Base-by-base conservation (phyloP, 2,329 filamentous ascomycete species). In the Coniella lustricola region DNA sequence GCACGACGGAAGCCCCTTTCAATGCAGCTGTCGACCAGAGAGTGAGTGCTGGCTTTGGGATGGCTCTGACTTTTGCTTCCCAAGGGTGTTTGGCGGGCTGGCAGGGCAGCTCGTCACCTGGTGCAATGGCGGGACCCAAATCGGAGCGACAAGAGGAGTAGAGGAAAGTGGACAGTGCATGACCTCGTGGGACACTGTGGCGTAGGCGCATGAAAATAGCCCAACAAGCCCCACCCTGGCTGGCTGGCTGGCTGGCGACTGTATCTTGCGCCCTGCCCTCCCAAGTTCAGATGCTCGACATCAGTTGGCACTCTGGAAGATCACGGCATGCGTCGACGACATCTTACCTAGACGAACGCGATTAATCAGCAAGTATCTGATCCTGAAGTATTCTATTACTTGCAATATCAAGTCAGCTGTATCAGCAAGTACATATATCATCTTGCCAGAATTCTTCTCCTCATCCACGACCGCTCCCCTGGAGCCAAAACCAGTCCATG, bases 161-260 rank as follows among this genome's bases (percentile, higher is more conserved):
- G 25, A 29, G 25, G 25, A 10, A 39, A 39, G 14, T 41, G 38
- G 22, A 42, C 40, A 20, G 40, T 42, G 40, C 40, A 42, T 42
- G 21, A 25, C 16, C 10, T n/a, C 17, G 4, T 29, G 16, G 13
- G 42, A 37, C 21, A 44, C 42, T 36, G 42, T 44, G 32, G 32
- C 42, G 5, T 37, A 33, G 20, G 17, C 40, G 40, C 40, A 42
- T 42, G 40, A 42, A 42, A 42, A 42, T 21, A 42, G 40, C 39
- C 17, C n/a, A 37, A 14, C 18, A n/a, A 44, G 42, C 42, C 42
- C 42, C 42, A 44, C 42, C 42, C 35, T 18, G 14, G 33, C 35
- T 25, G 20, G 17, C 20, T 41, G 14, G 25, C 25, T n/a, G n/a
- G n/a, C n/a, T n/a, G n/a, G n/a, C n/a, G n/a, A n/a, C n/a, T n/a